Percentiles rank a stretch among this genome's conserved stretches.
phyloP scores from a whole-genome alignment of 495 filamentous ascomycete species.

The Cryomyces minteri region DNA sequence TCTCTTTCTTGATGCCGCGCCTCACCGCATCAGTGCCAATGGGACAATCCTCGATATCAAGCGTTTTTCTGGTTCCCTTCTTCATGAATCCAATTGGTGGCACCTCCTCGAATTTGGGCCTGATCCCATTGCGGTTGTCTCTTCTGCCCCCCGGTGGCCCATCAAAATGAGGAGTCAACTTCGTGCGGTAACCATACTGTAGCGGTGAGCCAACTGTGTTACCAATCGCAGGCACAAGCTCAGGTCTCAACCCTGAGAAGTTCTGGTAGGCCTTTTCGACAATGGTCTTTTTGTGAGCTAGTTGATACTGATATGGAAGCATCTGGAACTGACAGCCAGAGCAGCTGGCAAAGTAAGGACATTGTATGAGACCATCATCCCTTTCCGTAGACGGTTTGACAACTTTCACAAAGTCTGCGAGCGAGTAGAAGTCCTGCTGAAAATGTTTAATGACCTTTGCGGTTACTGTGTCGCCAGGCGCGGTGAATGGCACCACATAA shows the following conservation, averaged over 20 bases:
- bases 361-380: constrained; percentile 57
- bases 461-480: constrained; percentile 65
- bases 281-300: constrained; percentile 65
- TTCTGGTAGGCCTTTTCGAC: constrained; percentile 84
- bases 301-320: constrained; percentile 74
- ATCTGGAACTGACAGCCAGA: constrained; percentile 96
- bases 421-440: constrained; percentile 37
- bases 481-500: constrained; percentile 75
- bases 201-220: constrained; percentile 81
- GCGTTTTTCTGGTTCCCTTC: constrained; percentile 49
- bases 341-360: constrained; percentile 73
- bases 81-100: constrained; percentile 83
- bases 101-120: constrained; percentile 27
- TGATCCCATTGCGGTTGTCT: constrained; percentile 23
- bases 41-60: constrained; percentile 96
- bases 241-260: constrained; percentile 64
- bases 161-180: constrained; percentile 90
- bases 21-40: constrained; percentile 77
- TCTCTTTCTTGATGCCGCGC: constrained; percentile 53
- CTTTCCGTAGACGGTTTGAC: constrained; percentile 52
- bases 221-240: constrained; percentile 53
- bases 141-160: constrained; percentile 33
- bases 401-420: constrained; percentile 68
- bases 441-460: constrained; percentile 63
- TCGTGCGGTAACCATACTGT: constrained; percentile 87